These are phyloP conservation scores for Penicillium sp. DNA, from an alignment of 2,329 filamentous ascomycete genomes.

Conservation along the genomic window DNA sequence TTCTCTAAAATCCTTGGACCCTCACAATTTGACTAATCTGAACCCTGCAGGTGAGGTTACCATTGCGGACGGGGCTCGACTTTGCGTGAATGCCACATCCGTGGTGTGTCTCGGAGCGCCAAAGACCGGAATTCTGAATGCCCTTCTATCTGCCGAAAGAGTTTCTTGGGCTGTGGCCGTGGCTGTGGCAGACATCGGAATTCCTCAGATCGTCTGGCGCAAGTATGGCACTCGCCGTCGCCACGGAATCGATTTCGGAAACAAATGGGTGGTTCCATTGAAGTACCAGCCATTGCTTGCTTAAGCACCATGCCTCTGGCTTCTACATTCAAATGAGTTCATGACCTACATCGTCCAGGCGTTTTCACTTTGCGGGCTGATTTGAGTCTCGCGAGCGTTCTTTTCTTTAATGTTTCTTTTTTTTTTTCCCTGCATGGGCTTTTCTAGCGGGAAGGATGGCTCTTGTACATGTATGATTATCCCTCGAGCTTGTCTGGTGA, in stretches of 20 bases:
- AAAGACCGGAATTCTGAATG: constrained; percentile 78
- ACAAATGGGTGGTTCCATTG: constrained; percentile 80
- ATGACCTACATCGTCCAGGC: constrained; percentile 16
- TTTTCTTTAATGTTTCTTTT: constrained; percentile 4
- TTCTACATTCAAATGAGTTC: constrained; percentile 5
- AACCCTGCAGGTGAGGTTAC: constrained; percentile 50
- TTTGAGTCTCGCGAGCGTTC: constrained; percentile 8
- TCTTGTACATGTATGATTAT: constrained; percentile 12
- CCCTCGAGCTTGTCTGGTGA: neutral
- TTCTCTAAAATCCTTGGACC: constrained; percentile 23
- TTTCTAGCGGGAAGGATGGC: constrained; percentile 1
- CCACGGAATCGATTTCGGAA: constrained; percentile 84
- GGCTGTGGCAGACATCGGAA: constrained; percentile 82
- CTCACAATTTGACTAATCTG: constrained; percentile 14
- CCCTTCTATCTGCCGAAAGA: constrained; percentile 64
- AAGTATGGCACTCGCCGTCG: constrained; percentile 79
- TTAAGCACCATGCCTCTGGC: constrained; percentile 16
- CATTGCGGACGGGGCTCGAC: constrained; percentile 69
- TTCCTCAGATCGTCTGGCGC: constrained; percentile 79
- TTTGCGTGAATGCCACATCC: constrained; percentile 79
- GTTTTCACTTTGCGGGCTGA: constrained; percentile 6
- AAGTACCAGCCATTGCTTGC: constrained; percentile 39
- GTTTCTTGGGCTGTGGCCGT: constrained; percentile 74
- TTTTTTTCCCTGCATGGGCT: constrained; percentile 4
- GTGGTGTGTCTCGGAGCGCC: constrained; percentile 86